A percentile compares a stretch with the other conserved stretches of the same genome.
These are phyloP conservation scores for Trypanosoma lewisi DNA, from an alignment of 208 protist species.

Conservation along the genomic window DNA sequence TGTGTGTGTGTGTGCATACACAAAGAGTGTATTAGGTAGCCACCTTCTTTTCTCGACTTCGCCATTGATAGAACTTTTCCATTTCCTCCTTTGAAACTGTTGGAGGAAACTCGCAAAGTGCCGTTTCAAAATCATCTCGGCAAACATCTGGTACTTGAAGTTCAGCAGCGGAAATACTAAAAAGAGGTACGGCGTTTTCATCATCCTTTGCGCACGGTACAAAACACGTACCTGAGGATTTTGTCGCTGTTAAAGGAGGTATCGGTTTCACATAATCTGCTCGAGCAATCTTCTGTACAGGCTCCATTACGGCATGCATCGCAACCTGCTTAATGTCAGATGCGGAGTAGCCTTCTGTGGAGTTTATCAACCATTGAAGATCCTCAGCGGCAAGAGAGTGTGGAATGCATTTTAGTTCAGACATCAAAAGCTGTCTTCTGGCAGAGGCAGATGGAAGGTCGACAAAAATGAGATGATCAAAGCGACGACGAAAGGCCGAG, in stretches of 20 bases:
- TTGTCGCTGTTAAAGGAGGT: not conserved
- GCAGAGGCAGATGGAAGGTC: conserved; percentile 47
- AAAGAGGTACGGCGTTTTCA: conserved; percentile 23
- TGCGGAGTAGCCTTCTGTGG: conserved; percentile 81
- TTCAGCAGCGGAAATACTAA: conserved; percentile 9
- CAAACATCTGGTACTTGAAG: conserved; percentile 43
- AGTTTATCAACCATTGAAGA: conserved; percentile 38
- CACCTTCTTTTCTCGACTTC: conserved; percentile 13
- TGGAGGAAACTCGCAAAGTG: conserved; percentile 41
- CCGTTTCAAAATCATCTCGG: conserved; percentile 34
- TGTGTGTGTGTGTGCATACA: conserved; percentile 5
- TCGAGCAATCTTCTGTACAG: conserved; percentile 79
- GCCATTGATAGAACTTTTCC: conserved; percentile 46
- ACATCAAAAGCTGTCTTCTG: conserved; percentile 35
- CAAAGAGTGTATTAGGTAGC: not conserved
- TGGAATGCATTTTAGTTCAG: conserved; percentile 32
- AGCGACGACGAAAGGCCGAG: conserved; percentile 78
- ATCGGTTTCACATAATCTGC: conserved; percentile 28
- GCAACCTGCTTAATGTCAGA: conserved; percentile 92
- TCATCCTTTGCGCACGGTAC: conserved; percentile 32
- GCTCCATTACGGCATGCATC: conserved; percentile 93
- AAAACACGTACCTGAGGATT: conserved; percentile 11
- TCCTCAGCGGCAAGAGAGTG: conserved; percentile 40
- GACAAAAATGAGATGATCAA: conserved; percentile 89
- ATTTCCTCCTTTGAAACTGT: conserved; percentile 50